Percentiles rank a stretch among this genome's conserved stretches.
Evolutionary conservation across 805 yeast genomes (phyloP).

Genomic region (Zygosaccharomyces pseudorouxii): DNA sequence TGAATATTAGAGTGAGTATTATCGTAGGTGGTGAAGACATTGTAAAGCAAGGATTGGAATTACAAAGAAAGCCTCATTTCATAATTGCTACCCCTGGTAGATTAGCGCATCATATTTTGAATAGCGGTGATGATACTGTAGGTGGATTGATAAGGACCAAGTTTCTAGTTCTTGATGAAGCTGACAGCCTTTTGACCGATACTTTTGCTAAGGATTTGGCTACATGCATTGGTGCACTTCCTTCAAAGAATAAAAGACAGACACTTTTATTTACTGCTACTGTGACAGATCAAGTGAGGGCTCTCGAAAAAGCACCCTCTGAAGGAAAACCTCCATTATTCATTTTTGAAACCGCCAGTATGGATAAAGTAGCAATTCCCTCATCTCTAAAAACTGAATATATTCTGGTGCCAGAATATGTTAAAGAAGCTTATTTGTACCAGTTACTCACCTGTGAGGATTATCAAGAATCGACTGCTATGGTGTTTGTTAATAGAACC

Average conservation of each 20-base stretch:
- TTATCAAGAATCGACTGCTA: conserved; percentile 62
- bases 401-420: conserved; percentile 77
- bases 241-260: conserved; percentile 69
- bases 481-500: conserved; percentile 89
- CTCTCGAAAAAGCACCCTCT: conserved; percentile 60
- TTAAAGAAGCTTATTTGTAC: conserved; percentile 83
- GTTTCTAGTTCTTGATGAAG: conserved; percentile 89
- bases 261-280: conserved; percentile 94
- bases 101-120: conserved; percentile 82
- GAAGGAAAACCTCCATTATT: conserved; percentile 53
- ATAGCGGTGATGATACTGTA: conserved; percentile 84
- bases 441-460: conserved; percentile 59
- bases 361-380: conserved; percentile 79
- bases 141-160: conserved; percentile 73
- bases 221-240: conserved; percentile 66
- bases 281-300: conserved; percentile 84
- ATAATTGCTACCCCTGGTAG: conserved; percentile 97
- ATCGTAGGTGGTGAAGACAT: conserved; percentile 95
- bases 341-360: conserved; percentile 68
- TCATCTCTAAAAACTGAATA: conserved; percentile 59
- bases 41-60: conserved; percentile 76
- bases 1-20: conserved; percentile 78
- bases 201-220: conserved; percentile 78
- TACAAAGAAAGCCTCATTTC: conserved; percentile 84
- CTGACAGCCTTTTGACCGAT: conserved; percentile 81